Evolutionary conservation across 805 yeast species (phyloP).

Genomic region (Blastobotrys muscicola): DNA sequence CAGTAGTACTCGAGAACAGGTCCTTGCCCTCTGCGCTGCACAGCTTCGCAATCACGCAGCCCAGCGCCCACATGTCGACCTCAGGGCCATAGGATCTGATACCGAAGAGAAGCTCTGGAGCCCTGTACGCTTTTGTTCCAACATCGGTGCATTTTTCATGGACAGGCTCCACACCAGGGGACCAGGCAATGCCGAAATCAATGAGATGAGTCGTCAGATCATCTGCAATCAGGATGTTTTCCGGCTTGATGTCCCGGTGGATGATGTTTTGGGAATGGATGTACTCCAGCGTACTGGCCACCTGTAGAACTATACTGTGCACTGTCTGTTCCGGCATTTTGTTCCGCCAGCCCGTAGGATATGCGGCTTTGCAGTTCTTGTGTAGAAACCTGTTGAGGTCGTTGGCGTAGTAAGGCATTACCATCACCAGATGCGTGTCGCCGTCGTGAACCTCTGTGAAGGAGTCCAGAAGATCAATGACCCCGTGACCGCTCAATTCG

Average conservation of each 20-base stretch:
- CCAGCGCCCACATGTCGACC: conserved; percentile 68
- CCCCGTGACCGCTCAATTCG: conserved; percentile 12
- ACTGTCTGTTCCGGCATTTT: conserved; percentile 31
- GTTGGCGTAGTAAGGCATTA: conserved; percentile 33
- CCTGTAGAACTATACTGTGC: conserved; percentile 12
- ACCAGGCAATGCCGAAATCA: conserved; percentile 62
- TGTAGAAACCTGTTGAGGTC: conserved; percentile 31
- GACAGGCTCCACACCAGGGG: conserved; percentile 30
- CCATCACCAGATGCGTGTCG: conserved; percentile 26
- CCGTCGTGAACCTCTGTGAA: conserved; percentile 25
- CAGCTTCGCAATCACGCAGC: conserved; percentile 49
- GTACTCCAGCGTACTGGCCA: conserved; percentile 18
- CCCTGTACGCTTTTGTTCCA: conserved; percentile 56
- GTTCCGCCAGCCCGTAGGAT: conserved; percentile 27
- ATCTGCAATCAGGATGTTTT: conserved; percentile 50
- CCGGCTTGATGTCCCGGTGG: conserved; percentile 50
- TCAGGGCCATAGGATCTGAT: conserved; percentile 41
- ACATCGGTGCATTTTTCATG: conserved; percentile 38
- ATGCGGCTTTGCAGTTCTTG: conserved; percentile 28
- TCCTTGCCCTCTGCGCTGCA: conserved; percentile 33
- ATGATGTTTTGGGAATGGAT: conserved; percentile 26
- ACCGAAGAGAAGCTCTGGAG: conserved; percentile 67
- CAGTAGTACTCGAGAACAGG: conserved; percentile 39
- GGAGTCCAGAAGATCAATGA: conserved; percentile 21
- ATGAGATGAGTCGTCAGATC: conserved; percentile 32